A percentile compares a stretch with the other conserved stretches of the same genome.
Conservation (phyloP, 176 grass and related monocot genomes). For the Leersia perrieri region DNA sequence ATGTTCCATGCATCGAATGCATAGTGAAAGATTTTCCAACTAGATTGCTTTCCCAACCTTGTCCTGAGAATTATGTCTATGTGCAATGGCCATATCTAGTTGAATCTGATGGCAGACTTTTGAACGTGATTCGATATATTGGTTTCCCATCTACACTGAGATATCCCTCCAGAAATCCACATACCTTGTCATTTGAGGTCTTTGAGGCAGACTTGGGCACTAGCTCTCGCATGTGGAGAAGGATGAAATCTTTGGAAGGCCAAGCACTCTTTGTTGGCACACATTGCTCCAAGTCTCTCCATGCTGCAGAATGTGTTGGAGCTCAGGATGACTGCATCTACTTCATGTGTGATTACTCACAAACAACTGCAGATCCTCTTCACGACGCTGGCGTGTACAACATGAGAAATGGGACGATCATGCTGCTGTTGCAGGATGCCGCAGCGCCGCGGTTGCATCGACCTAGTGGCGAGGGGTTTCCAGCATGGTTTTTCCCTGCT, state of each 20-base stretch:
- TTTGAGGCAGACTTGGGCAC: neutral
- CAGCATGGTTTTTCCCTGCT: too few relatives aligned
- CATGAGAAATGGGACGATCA: conserved; percentile 10
- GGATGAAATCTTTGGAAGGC: neutral
- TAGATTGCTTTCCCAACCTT: too few relatives aligned
- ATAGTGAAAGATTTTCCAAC: too few relatives aligned
- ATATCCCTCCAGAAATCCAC: neutral
- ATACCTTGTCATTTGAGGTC: neutral
- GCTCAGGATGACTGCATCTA: neutral
- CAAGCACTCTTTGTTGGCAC: conserved; percentile 25
- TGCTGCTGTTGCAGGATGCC: too few relatives aligned
- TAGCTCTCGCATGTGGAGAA: neutral
- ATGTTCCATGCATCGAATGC: too few relatives aligned
- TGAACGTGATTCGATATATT: neutral
- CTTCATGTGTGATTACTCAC: conserved; percentile 7
- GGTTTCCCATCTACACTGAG: too few relatives aligned
- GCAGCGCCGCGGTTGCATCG: too few relatives aligned
- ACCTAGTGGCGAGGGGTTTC: too few relatives aligned
- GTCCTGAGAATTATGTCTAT: too few relatives aligned
- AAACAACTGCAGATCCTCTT: neutral
- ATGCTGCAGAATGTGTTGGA: conserved; percentile 5
- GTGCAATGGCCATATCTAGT: too few relatives aligned
- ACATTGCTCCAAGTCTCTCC: conserved; percentile 3
- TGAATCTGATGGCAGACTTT: neutral
- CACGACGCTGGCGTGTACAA: too few relatives aligned